A percentile compares a stretch with the other conserved stretches of the same genome.
phyloP scores from a whole-genome alignment of 306 rosid species.

The Vigna trinervia region DNA sequence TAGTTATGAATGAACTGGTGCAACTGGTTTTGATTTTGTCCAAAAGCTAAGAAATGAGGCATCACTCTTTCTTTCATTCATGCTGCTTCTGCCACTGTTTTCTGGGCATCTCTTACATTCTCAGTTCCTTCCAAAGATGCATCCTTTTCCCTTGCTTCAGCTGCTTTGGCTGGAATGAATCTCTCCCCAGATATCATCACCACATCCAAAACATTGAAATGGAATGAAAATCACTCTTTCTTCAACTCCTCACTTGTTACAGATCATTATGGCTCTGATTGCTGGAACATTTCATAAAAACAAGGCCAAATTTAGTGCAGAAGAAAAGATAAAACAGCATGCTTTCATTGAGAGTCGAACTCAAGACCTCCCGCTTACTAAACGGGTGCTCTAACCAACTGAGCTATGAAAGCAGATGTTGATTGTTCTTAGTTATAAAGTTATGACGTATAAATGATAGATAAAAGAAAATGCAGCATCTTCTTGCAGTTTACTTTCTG shows the following conservation, averaged over 20 bases:
- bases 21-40: background rate
- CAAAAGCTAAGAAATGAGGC: conserved; percentile 4
- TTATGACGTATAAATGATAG: too few species aligned
- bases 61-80: conserved; percentile 24
- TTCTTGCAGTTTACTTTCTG: too few species aligned
- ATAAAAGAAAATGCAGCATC: too few species aligned
- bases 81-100: conserved; percentile 32
- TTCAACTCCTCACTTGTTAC: background rate
- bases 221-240: background rate
- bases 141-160: conserved; percentile 23
- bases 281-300: background rate
- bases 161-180: conserved; percentile 29
- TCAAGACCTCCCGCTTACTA: conserved; percentile 91
- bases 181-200: conserved; percentile 3
- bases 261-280: background rate
- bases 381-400: conserved; percentile 90
- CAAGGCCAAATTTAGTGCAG: too few species aligned
- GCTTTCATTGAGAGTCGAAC: conserved; percentile 82
- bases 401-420: conserved; percentile 63
- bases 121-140: conserved; percentile 21
- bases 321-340: too few species aligned
- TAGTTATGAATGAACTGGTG: background rate
- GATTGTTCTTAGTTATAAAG: too few species aligned
- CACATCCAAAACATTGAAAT: background rate
- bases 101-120: conserved; percentile 8